Base-by-base conservation (phyloP, 768 basidiomycete species). In the Ramaria rubella region DNA sequence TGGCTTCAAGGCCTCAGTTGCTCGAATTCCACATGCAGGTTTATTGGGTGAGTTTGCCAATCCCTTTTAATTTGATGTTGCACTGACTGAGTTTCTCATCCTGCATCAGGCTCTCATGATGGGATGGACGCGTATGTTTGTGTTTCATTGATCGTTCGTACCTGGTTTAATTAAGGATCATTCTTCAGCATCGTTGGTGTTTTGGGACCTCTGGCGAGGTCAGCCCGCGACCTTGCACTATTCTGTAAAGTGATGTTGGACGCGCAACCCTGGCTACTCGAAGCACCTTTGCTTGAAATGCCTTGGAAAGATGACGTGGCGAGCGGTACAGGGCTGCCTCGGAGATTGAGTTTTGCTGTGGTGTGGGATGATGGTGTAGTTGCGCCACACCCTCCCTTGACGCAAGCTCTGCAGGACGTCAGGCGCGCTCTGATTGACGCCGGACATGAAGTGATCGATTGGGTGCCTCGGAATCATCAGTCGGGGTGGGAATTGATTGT, bases 301-400 rank as follows among this genome's bases (percentile, higher is more conserved):
- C 78, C 79, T 19, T 80, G 78, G 79, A 71, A 68, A 60, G 67
- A 65, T 58, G 69, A 70, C 38, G 61, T 76, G 26, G 72, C 67
- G 15, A 69, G 69, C 11, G 77, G 73, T 8, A 52, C 64, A 40
- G 69, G 67, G 8, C 61, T 78, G 33, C 75, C 77, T 1, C 60
- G 69, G 58, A 73, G 68, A 60, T 65, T 81, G 36, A 70, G 69
- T 15, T 70, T 81, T 60, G 79, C 72, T 44, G 64, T 81, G 53
- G 68, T 81, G 49, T 75, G 74, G 68, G 77, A 81, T 50, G 78
- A 81, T 59, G 77, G 75, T 7, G 72, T 76, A 29, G 80, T 79
- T 29, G 64, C 64, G 49, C 79, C 79, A 31, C 76, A 78, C 52
- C 78, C 80, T 36, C 79, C 79, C 1, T 71, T 80, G 33, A 59